Percentiles rank a stretch among this genome's conserved stretches.
phyloP scores from a whole-genome alignment of 441 rosid genomes.

The Pelargonium citronellum region DNA sequence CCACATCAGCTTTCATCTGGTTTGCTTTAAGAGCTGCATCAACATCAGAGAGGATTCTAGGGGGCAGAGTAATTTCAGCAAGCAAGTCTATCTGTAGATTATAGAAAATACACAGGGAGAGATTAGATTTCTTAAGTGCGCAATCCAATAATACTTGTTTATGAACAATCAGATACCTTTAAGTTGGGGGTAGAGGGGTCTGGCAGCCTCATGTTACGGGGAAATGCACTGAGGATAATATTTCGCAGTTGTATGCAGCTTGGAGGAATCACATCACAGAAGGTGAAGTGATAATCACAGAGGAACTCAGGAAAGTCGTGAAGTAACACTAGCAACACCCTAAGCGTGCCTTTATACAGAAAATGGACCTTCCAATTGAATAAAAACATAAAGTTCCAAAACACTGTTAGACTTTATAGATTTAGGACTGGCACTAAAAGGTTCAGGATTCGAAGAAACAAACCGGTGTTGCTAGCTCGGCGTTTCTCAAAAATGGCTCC shows the following conservation, averaged over 20 bases:
- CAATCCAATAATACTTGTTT: not conserved
- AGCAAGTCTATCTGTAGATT: conserved; percentile 81
- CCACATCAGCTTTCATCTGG: conserved; percentile 87
- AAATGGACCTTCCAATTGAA: conserved; percentile 57
- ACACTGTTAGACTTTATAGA: not conserved
- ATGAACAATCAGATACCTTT: conserved; percentile 45
- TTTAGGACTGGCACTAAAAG: conserved; percentile 11
- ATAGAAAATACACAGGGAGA: not conserved
- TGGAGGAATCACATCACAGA: conserved; percentile 97
- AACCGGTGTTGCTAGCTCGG: conserved; percentile 80
- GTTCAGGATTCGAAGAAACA: conserved; percentile 27
- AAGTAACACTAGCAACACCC: conserved; percentile 90
- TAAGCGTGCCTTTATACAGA: conserved; percentile 87
- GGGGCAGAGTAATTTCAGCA: conserved; percentile 81
- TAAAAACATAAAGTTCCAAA: conserved; percentile 12
- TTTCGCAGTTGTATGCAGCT: conserved; percentile 99
- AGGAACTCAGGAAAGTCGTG: conserved; percentile 99
- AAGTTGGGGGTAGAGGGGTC: conserved; percentile 98
- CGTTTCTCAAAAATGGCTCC: conserved; percentile 95
- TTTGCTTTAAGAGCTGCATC: conserved; percentile 81
- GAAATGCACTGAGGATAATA: conserved; percentile 92
- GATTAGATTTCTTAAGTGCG: not conserved
- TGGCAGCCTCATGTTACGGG: conserved; percentile 95
- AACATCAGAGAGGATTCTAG: conserved; percentile 86
- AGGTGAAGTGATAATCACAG: conserved; percentile 93